Evolutionary conservation across 306 rosid species (phyloP), one percentile per base, ranked within the genome.

Genomic region (Vicia faba): DNA sequence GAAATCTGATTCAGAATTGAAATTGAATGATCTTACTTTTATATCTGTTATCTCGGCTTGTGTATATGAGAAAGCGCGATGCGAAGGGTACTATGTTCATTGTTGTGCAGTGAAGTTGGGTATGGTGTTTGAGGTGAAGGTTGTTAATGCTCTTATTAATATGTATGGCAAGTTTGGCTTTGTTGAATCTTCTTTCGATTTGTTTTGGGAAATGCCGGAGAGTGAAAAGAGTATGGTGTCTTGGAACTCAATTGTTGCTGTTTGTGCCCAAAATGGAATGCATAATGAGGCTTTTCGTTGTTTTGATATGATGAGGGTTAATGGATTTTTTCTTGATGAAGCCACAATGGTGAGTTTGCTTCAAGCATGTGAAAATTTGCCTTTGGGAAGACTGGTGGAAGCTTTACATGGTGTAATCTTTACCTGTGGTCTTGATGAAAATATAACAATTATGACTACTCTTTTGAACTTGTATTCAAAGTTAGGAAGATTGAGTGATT

Each of bases 101-200:
- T 87, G 95, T 43, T 75, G 64, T 75, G 78, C 73, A 0, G 53
- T 78, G 75, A 89, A 89, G 65, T 70, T 78, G 70, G 89, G 96
- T 19, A 11, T 82, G 75, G 25, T 44, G 66, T 66, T 72, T 70
- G 85, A 87, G 54, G 69, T 79, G 29, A 87, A 85, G 87, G 73
- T 87, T 41, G 79, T 57, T 48, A 87, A 87, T 73, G 78, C 91
- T 73, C 78, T 89, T 4, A 69, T 85, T 26, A 83, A 79, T 66
- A 73, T 89, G 88, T 89, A 89, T 54, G 96, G 96, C 5, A 89
- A 84, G 80, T 87, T 51, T 10, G 91, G 84, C 0, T 53, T 12
- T 68, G 74, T 75, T 56, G 80, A 45, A 8, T 78, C 76, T 20
- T 84, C 86, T 64, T 78, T 69, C 79, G 76, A 46, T 61, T 63